Evolutionary conservation across 1,284 basidiomycete species (phyloP), one percentile per base, ranked within the genome.

Genomic region (Microstroma glucosiphilum): DNA sequence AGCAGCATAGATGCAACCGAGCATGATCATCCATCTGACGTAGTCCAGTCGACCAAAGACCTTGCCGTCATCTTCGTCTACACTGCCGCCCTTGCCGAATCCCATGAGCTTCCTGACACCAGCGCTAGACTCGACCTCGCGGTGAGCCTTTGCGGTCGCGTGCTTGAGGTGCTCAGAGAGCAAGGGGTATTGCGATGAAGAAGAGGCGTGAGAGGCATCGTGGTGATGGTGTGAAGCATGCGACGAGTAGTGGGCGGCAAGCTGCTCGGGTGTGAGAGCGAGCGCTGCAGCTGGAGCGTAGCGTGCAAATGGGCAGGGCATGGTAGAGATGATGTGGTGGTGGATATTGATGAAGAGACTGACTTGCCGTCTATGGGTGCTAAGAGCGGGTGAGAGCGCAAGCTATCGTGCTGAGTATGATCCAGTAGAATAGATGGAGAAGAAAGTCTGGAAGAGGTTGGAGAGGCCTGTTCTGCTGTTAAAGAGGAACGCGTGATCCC

Each of bases 1-100:
- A 7, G 43, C 25, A 25, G 49, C 43, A 48, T 75, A 75, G 57
- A 75, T 59, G 60, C 62, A 68, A 7, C 57, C 54, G 1, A 75
- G 65, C 65, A 71, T 69, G 26, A 75, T 57, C 48, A 72, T 62
- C 58, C 70, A 73, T 8, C 62, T 59, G 0, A 70, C 56, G 57
- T 75, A 71, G 59, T 75, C 71, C 9, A 58, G 42, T 1, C 71
- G 40, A 8, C 62, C 60, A 17, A 74, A 69, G 1, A 6, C 40
- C 19, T 48, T 19, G 30, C 30, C 30, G 30, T 9, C 30, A 9
- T 37, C 30, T 37, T 37, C 30, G 19, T 21, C 54, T 40, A 17
- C 19, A 3, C n/a, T n/a, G 3, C 23, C 3, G 8, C 2, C 41
- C 8, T 17, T 9, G n/a, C 26, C 21, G 56, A 58, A 26, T 43